Base-by-base conservation (phyloP, 495 filamentous ascomycete genomes). In the Hamigera avellanea region DNA sequence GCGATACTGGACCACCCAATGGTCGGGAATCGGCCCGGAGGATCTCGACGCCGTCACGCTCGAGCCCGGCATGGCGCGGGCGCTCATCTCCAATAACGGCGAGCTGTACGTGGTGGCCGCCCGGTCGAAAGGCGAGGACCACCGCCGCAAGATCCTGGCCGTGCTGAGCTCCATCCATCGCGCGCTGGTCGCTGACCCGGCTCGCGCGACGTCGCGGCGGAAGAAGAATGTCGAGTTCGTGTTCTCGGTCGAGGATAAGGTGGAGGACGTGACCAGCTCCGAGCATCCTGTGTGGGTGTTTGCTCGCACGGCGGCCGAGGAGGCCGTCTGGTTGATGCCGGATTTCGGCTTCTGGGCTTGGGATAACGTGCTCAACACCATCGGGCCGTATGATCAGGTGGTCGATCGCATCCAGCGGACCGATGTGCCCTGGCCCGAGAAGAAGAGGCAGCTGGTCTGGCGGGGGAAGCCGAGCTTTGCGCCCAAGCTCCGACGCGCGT, bases 261-360 rank as follows among this genome's bases (percentile, higher is more conserved):
- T 64, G 6, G 48, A 54, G 14, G 61, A 64, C 34, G 58, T 64
- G 1, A 60, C 57, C 1, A 56, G 44, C 28, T 38, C 66, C 0
- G 62, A 71, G 26, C 60, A 76, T 36, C 51, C 61, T 3, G 59
- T 71, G 9, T 80, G 75, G 73, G 59, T 62, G 6, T 67, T 69
- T 44, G 56, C 74, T 2, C 57, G 56, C 8, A 55, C 54, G 3
- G 51, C 53, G 1, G 45, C 39, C 8, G 61, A 68, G 25, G 55
- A 42, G 57, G 72, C 38, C 1, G 56, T 60, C 32, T 87, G 83
- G 75, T 48, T 83, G 0, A 81, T 87, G 57, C 83, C 83, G 1
- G 82, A 88, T 55, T 87, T 86, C 52, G 72, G 76, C 44, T 83
- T 76, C 59, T 88, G 79, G 78, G 64, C 74, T 0, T 85, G 79